Evolutionary conservation across 176 grass and related monocot species (phyloP).

Genomic region (Musa troglodytarum): DNA sequence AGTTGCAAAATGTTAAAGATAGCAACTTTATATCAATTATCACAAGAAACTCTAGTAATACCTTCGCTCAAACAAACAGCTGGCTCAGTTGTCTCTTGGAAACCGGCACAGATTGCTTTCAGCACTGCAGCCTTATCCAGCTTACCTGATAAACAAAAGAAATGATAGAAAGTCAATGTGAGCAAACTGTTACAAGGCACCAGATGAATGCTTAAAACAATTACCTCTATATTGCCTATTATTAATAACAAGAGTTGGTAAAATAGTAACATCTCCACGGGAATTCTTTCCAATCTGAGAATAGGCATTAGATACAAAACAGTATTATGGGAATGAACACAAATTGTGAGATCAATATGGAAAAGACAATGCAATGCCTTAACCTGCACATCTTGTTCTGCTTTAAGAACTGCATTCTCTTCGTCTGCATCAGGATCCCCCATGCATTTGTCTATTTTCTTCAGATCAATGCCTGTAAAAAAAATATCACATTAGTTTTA

Average conservation of each 20-base stretch:
- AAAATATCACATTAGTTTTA: neutral
- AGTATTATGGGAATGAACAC: slow-evolving; percentile 11
- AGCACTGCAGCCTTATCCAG: slow-evolving; percentile 84
- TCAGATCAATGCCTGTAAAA: slow-evolving; percentile 58
- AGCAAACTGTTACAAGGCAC: neutral
- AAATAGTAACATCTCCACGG: slow-evolving; percentile 89
- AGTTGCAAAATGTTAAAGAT: neutral
- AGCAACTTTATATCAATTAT: neutral
- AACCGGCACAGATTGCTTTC: slow-evolving; percentile 87
- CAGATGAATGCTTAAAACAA: neutral
- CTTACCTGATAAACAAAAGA: slow-evolving; percentile 45
- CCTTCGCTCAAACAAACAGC: slow-evolving; percentile 81
- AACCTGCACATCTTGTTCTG: slow-evolving; percentile 88
- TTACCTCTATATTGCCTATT: slow-evolving; percentile 93
- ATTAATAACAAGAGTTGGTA: slow-evolving; percentile 91
- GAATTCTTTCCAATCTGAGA: slow-evolving; percentile 73
- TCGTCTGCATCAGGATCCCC: slow-evolving; percentile 75
- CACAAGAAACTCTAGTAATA: slow-evolving; percentile 1
- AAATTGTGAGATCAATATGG: neutral
- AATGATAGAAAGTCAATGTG: slow-evolving; percentile 14
- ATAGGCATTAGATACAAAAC: slow-evolving; percentile 18
- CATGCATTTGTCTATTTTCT: slow-evolving; percentile 74
- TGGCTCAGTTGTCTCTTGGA: slow-evolving; percentile 73
- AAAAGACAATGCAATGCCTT: neutral
- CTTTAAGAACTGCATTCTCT: slow-evolving; percentile 79